A percentile compares a stretch with the other conserved stretches of the same genome.
Evolutionary conservation across 345 rosid genomes (phyloP).

Genomic region (Anastatica hierochuntica): DNA sequence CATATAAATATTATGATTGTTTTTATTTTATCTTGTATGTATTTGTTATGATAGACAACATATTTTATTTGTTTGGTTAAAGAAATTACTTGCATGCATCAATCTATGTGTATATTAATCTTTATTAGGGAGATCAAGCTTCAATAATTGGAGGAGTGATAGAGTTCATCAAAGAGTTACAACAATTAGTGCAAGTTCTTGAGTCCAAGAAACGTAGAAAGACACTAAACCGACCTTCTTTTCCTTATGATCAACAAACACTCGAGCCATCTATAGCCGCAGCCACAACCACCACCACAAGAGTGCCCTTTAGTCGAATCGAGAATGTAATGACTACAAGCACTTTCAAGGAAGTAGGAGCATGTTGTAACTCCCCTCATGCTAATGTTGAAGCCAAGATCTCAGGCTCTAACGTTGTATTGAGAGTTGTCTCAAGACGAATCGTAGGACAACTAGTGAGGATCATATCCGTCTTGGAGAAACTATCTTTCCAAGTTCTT

Average conservation of each 20-base stretch:
- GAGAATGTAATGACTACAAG: too few relatives aligned
- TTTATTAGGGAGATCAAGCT: constrained; percentile 98
- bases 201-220: constrained; percentile 82
- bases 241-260: constrained; percentile 21
- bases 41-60: background rate
- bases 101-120: too few relatives aligned
- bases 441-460: constrained; percentile 56
- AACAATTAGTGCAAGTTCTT: constrained; percentile 66
- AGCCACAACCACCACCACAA: background rate
- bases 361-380: constrained; percentile 69
- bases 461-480: constrained; percentile 68
- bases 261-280: constrained; percentile 22
- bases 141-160: constrained; percentile 87
- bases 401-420: constrained; percentile 64
- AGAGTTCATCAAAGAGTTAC: constrained; percentile 85
- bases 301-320: too few relatives aligned
- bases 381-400: constrained; percentile 94
- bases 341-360: constrained; percentile 39
- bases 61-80: background rate
- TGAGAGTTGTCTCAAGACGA: constrained; percentile 52
- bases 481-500: constrained; percentile 64
- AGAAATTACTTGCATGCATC: too few relatives aligned
- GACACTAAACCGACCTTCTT: constrained; percentile 46
- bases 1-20: too few relatives aligned
- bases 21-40: too few relatives aligned